Conservation (phyloP, 2,329 filamentous ascomycete genomes). For the Ophiocordyceps camponoti-leonardi region DNA sequence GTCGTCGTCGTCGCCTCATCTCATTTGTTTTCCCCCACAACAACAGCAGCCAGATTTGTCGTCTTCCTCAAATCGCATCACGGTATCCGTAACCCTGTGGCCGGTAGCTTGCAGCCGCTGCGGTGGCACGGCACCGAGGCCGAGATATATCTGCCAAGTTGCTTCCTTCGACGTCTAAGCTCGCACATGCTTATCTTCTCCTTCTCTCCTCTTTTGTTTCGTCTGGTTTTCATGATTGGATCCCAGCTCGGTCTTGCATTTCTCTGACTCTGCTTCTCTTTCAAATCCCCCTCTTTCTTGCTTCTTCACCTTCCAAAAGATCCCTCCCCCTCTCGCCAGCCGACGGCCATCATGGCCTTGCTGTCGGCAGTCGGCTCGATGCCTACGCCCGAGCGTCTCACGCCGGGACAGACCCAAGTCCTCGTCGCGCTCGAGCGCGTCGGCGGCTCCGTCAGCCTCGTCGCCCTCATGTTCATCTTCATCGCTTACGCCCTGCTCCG, state of each 20-base stretch:
- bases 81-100: too few species aligned
- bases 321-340: background rate
- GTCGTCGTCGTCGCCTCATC: too few species aligned
- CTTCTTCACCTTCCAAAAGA: background rate
- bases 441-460: conserved; percentile 34
- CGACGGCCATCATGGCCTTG: background rate
- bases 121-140: background rate
- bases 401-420: conserved; percentile 17
- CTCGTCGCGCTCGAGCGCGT: conserved; percentile 33
- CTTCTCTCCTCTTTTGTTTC: background rate
- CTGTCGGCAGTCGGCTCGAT: background rate
- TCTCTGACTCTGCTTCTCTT: background rate
- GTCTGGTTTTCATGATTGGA: background rate
- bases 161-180: background rate
- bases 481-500: conserved; percentile 32
- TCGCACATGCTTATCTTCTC: background rate
- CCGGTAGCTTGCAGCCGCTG: background rate
- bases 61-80: background rate
- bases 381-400: conserved; percentile 12
- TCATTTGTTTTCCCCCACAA: too few species aligned
- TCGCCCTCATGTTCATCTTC: conserved; percentile 33
- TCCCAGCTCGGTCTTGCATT: background rate
- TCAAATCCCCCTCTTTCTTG: too few species aligned
- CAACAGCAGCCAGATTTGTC: background rate
- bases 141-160: background rate